A percentile compares a stretch with the other conserved stretches of the same genome.
Evolutionary conservation across 495 filamentous ascomycete genomes (phyloP).

Genomic region (Penicillium dipodomyicola): DNA sequence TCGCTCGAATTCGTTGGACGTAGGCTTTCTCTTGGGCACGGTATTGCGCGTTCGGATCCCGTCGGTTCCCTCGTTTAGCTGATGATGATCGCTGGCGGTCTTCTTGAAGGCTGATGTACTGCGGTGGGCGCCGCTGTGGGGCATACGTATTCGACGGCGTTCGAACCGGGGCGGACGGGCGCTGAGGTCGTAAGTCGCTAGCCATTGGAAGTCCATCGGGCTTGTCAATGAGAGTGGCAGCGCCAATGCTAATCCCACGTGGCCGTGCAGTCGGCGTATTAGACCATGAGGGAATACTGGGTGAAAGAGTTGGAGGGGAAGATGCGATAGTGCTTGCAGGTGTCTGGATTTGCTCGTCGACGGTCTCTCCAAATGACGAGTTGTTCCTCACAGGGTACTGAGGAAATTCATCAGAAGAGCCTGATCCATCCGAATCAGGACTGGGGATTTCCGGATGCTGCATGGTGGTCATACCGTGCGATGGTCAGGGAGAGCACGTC

Average conservation of each 20-base stretch:
- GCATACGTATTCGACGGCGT: constrained; percentile 73
- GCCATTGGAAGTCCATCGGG: constrained; percentile 31
- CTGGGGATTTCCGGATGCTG: constrained; percentile 55
- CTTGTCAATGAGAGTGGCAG: constrained; percentile 33
- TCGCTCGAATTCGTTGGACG: constrained; percentile 72
- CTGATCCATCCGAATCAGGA: constrained; percentile 64
- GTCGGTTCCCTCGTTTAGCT: constrained; percentile 47
- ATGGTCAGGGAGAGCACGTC: constrained; percentile 18
- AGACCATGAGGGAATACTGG: constrained; percentile 42
- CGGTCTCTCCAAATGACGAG: constrained; percentile 39
- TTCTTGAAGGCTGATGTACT: constrained; percentile 52
- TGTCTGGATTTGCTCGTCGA: constrained; percentile 39
- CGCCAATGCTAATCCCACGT: constrained; percentile 43
- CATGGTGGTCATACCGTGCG: constrained; percentile 38
- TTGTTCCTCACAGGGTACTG: constrained; percentile 45
- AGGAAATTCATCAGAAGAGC: constrained; percentile 58
- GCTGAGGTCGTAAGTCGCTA: constrained; percentile 44
- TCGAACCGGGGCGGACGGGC: constrained; percentile 59
- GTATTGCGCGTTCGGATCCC: constrained; percentile 77
- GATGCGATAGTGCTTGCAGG: constrained; percentile 45
- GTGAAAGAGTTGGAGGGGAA: constrained; percentile 42
- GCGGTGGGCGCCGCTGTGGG: constrained; percentile 69
- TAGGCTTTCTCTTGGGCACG: constrained; percentile 79
- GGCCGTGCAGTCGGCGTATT: constrained; percentile 37
- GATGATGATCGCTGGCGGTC: constrained; percentile 55